Percentiles rank a stretch among this genome's conserved stretches.
These are phyloP conservation scores for Sphagnum tenellum DNA, from an alignment of 225 moss, liverwort and hornwort species.

Conservation along the genomic window DNA sequence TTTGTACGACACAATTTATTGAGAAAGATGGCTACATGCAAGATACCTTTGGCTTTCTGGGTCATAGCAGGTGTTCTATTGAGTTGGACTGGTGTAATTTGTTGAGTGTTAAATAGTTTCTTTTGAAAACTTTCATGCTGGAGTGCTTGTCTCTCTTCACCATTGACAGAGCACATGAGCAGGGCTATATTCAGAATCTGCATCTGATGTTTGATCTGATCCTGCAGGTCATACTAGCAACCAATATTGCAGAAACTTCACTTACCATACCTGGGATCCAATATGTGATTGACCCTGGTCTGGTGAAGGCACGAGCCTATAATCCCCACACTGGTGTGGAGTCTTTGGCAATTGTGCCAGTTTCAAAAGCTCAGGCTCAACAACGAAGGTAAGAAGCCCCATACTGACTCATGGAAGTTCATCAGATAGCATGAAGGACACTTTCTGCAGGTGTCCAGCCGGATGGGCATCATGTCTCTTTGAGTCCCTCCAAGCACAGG, in stretches of 20 bases:
- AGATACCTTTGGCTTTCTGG: no score
- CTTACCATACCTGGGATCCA: slow-evolving; percentile 94
- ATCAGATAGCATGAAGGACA: not conserved
- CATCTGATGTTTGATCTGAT: no score
- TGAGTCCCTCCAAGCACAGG: not conserved
- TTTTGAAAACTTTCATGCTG: no score
- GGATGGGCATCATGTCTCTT: not conserved
- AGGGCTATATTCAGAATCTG: not conserved
- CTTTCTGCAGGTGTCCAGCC: no score
- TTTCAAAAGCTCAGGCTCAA: slow-evolving; percentile 93
- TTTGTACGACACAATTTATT: no score
- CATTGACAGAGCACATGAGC: not conserved
- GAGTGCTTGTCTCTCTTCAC: no score
- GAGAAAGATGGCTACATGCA: no score
- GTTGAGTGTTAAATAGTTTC: no score
- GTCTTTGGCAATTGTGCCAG: slow-evolving; percentile 83
- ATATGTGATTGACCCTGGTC: slow-evolving; percentile 84
- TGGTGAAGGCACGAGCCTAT: slow-evolving; percentile 90
- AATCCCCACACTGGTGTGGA: slow-evolving; percentile 85
- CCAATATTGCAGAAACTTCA: slow-evolving; percentile 98
- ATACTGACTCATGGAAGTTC: not conserved
- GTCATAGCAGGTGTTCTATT: no score
- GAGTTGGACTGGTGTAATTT: no score
- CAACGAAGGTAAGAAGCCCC: slow-evolving; percentile 60
- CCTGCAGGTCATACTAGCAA: slow-evolving; percentile 85